phyloP scores from a whole-genome alignment of 768 basidiomycete species.

The Pleurotus giganteus region DNA sequence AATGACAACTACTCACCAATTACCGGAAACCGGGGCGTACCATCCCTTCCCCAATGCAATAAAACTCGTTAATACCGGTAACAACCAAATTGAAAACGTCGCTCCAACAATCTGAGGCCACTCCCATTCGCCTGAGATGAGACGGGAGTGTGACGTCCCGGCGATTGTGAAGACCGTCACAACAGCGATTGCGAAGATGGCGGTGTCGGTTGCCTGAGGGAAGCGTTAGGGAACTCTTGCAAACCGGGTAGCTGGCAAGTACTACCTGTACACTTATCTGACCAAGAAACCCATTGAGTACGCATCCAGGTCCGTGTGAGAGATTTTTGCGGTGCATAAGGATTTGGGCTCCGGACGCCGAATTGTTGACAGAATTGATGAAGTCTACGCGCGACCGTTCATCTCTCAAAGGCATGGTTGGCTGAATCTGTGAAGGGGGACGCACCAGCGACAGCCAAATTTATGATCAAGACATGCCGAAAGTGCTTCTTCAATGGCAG shows the following conservation, averaged over 20 bases:
- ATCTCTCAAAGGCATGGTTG: neutral
- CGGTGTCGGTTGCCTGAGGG: neutral
- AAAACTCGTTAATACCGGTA: neutral
- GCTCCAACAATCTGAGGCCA: neutral
- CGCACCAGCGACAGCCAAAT: neutral
- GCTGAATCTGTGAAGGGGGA: too few species aligned
- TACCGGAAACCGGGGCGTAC: neutral
- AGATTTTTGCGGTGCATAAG: neutral
- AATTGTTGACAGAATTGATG: slow-evolving; percentile 1
- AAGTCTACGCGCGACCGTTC: neutral
- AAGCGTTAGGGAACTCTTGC: neutral
- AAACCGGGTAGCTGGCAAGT: neutral
- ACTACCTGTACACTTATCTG: neutral
- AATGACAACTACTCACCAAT: neutral
- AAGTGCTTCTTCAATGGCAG: slow-evolving; percentile 1
- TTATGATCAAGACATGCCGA: neutral
- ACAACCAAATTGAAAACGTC: neutral
- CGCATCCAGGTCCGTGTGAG: neutral
- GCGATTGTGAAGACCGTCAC: neutral
- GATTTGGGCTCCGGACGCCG: neutral
- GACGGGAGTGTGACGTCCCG: neutral
- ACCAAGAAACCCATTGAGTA: neutral
- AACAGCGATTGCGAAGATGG: slow-evolving; percentile 1
- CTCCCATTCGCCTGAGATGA: neutral
- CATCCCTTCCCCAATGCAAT: neutral